These are phyloP conservation scores for Flaveria bidentis DNA, from an alignment of 129 eudicot species.

Conservation along the genomic window DNA sequence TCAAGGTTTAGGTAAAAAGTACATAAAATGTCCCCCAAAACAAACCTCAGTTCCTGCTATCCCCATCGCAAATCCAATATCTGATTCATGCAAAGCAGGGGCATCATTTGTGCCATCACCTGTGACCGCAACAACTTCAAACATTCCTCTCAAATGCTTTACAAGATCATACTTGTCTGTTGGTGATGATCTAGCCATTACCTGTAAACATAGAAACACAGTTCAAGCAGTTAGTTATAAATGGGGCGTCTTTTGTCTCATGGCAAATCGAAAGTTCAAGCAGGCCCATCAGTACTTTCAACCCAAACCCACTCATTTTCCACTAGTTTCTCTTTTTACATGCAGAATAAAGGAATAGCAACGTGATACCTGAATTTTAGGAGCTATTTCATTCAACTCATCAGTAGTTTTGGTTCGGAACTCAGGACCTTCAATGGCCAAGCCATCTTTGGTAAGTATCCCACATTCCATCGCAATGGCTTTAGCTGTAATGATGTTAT, in stretches of 20 bases:
- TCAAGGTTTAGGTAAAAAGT: neutral
- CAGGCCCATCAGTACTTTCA: neutral
- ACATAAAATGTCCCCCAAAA: neutral
- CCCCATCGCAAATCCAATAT: slow-evolving; percentile 96
- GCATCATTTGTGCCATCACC: slow-evolving; percentile 99
- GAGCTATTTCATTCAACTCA: slow-evolving; percentile 49
- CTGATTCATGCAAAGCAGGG: slow-evolving; percentile 87
- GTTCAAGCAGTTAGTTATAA: slow-evolving; percentile 14
- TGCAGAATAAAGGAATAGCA: neutral
- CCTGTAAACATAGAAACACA: slow-evolving; percentile 39
- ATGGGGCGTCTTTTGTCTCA: neutral
- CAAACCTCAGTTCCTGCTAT: slow-evolving; percentile 95
- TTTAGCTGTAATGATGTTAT: slow-evolving; percentile 65
- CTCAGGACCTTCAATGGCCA: slow-evolving; percentile 70
- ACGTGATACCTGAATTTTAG: slow-evolving; percentile 54
- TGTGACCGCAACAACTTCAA: slow-evolving; percentile 88
- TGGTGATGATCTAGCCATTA: slow-evolving; percentile 93
- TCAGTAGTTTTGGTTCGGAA: slow-evolving; percentile 49
- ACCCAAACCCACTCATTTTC: neutral
- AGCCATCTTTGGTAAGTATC: slow-evolving; percentile 58
- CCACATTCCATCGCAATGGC: slow-evolving; percentile 80
- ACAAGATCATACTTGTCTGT: slow-evolving; percentile 79
- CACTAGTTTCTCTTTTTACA: neutral
- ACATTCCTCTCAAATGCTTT: slow-evolving; percentile 49
- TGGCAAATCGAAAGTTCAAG: neutral